phyloP scores from a whole-genome alignment of 495 filamentous ascomycete species.

The Lasiosphaeria ovina region DNA sequence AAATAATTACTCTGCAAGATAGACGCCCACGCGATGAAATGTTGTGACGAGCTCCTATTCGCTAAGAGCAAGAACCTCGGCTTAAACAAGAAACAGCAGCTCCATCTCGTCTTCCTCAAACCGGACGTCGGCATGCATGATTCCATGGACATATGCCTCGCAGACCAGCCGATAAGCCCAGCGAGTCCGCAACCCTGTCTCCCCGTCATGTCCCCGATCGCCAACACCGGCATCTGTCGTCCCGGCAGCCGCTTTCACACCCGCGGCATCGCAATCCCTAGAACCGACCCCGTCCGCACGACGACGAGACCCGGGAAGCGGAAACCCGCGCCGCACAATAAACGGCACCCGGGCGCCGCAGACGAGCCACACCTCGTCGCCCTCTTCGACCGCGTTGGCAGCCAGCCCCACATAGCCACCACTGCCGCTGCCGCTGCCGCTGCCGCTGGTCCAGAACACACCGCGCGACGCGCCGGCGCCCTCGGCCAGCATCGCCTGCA shows the following conservation, averaged over 20 bases:
- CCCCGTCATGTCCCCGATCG: neutral
- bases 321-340: neutral
- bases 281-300: no score
- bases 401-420: neutral
- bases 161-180: neutral
- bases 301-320: no score
- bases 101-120: neutral
- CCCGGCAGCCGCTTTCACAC: neutral
- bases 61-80: no score
- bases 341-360: slow-evolving; percentile 2
- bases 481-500: slow-evolving; percentile 1
- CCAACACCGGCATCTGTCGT: neutral
- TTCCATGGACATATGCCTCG: slow-evolving; percentile 3
- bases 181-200: neutral
- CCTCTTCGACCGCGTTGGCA: neutral
- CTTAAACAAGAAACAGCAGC: neutral
- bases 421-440: neutral
- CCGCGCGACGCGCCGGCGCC: neutral
- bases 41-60: no score
- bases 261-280: neutral
- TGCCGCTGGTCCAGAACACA: neutral
- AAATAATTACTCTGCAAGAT: no score
- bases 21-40: no score
- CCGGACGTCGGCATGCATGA: slow-evolving; percentile 1
- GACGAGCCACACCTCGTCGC: slow-evolving; percentile 4